Conservation (phyloP, 2,329 filamentous ascomycete species). For the Thermothelomyces thermophilus region DNA sequence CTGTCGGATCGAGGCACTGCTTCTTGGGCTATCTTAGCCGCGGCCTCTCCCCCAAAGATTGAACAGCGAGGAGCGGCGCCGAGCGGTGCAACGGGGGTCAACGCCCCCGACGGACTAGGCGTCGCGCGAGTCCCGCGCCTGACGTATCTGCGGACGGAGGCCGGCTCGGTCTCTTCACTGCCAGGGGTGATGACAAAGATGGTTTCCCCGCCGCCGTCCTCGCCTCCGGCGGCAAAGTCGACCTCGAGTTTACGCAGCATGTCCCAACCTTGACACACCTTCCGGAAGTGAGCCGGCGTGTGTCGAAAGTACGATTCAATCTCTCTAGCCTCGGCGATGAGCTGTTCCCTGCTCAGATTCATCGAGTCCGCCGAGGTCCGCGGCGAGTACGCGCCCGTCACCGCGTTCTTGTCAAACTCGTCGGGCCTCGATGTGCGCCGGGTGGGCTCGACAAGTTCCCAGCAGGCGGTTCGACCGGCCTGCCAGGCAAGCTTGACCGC, state of each 20-base stretch:
- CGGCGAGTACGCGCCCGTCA: constrained; percentile 72
- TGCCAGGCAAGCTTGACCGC: constrained; percentile 67
- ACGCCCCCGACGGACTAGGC: constrained; percentile 14
- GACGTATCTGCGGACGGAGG: constrained; percentile 40
- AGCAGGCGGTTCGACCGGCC: constrained; percentile 69
- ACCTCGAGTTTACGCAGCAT: constrained; percentile 82
- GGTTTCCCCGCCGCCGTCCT: constrained; percentile 67
- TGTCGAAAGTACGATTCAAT: constrained; percentile 70
- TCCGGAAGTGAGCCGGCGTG: constrained; percentile 71
- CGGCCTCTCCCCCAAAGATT: constrained; percentile 18
- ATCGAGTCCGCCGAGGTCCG: constrained; percentile 69
- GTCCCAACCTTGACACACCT: constrained; percentile 78
- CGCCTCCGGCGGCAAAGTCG: constrained; percentile 80
- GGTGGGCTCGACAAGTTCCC: constrained; percentile 74
- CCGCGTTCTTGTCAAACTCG: constrained; percentile 60
- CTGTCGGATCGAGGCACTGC: neutral
- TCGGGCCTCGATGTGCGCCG: constrained; percentile 65
- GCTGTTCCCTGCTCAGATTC: constrained; percentile 63
- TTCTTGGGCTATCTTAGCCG: neutral
- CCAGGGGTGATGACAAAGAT: constrained; percentile 71
- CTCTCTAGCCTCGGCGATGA: constrained; percentile 69
- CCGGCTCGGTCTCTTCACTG: constrained; percentile 48
- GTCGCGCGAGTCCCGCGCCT: constrained; percentile 27
- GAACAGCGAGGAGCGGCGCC: constrained; percentile 7
- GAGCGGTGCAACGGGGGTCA: constrained; percentile 12